Percentiles rank a stretch among this genome's conserved stretches.
Conservation (phyloP, 495 filamentous ascomycete genomes). For the Trichoderma asperelloides region DNA sequence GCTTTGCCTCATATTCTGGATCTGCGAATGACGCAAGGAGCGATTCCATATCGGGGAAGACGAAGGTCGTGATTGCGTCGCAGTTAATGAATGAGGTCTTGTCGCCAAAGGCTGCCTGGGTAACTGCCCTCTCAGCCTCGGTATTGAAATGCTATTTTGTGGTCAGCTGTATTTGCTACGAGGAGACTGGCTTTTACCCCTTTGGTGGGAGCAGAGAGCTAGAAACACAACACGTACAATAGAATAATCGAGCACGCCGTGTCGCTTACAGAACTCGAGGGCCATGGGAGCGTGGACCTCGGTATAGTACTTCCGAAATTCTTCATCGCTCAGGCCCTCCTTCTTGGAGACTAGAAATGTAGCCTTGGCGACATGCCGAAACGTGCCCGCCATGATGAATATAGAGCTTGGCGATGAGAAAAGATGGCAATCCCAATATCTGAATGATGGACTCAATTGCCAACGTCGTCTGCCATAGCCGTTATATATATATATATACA, state of each 20-base stretch:
- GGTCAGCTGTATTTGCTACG: background rate
- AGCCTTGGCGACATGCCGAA: background rate
- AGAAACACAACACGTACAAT: background rate
- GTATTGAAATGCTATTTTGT: background rate
- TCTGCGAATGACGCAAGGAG: background rate
- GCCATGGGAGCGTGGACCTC: conserved; percentile 1
- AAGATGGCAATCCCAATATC: background rate
- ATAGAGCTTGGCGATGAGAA: background rate
- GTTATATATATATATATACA: background rate
- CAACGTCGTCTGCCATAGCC: background rate
- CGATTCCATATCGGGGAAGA: background rate
- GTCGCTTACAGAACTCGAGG: background rate
- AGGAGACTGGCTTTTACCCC: background rate
- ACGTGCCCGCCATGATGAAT: background rate
- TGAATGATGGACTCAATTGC: background rate
- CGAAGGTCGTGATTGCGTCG: background rate
- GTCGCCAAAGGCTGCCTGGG: background rate
- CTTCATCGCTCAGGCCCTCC: conserved; percentile 1
- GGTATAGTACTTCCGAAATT: background rate
- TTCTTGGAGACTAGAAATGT: conserved; percentile 2
- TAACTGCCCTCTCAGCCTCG: background rate
- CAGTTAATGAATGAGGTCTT: background rate
- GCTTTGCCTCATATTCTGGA: background rate
- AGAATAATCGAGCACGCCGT: background rate
- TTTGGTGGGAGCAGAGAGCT: background rate